Evolutionary conservation across 2,329 filamentous ascomycete genomes (phyloP).

Genomic region (Akanthomyces lecanii): DNA sequence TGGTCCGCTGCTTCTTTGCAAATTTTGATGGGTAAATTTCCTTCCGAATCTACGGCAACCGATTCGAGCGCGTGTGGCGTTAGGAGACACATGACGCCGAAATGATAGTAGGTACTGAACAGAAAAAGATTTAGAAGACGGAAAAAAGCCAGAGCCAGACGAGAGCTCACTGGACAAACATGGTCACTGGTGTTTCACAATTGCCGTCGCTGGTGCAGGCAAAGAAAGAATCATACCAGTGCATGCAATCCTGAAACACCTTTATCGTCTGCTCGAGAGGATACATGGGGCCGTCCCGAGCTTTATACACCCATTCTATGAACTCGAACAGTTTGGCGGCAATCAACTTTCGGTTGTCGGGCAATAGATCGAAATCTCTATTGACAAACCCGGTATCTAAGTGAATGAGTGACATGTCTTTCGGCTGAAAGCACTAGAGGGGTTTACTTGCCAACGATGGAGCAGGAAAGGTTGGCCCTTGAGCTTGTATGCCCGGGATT

Average conservation of each 20-base stretch:
- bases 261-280: not conserved
- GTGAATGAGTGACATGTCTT: not conserved
- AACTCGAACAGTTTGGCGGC: constrained; percentile 13
- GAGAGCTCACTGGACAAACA: constrained; percentile 7
- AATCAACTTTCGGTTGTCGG: not conserved
- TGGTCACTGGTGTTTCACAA: not conserved
- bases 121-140: no score
- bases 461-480: not conserved
- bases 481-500: not conserved
- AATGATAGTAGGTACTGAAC: no score
- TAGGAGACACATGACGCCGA: no score
- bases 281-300: not conserved
- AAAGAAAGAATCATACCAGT: constrained; percentile 12
- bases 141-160: no score
- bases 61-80: no score
- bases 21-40: no score
- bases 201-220: constrained; percentile 2
- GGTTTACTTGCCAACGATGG: not conserved
- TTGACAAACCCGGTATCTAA: not conserved
- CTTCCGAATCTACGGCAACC: no score
- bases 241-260: not conserved
- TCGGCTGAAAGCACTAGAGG: no score
- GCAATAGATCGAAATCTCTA: not conserved
- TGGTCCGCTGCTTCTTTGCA: not conserved
- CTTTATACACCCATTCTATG: constrained; percentile 5